Conservation (phyloP, 2,329 filamentous ascomycete species). For the Erysiphe neolycopersici region DNA sequence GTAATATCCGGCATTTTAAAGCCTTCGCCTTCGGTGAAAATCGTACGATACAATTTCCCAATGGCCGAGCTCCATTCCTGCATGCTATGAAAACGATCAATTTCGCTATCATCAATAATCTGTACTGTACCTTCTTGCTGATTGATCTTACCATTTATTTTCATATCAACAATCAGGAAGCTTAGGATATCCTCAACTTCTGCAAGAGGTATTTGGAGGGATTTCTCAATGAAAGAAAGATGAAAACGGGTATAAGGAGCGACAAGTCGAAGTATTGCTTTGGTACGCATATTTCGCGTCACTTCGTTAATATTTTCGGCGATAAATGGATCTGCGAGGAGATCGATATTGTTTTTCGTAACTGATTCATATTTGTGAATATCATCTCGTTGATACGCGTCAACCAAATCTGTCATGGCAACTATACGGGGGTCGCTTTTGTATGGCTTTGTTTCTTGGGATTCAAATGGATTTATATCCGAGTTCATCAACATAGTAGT, state of each 20-base stretch:
- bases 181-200: conserved; percentile 93
- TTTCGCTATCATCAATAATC: conserved; percentile 48
- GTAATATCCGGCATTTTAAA: conserved; percentile 17
- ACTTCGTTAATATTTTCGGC: conserved; percentile 98
- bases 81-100: conserved; percentile 47
- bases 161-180: conserved; percentile 74
- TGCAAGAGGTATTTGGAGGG: conserved; percentile 57
- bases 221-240: conserved; percentile 60
- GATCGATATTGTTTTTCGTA: conserved; percentile 62
- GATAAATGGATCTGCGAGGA: conserved; percentile 81
- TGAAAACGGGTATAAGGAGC: conserved; percentile 88
- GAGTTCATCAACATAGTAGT: conserved; percentile 98
- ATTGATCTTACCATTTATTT: conserved; percentile 69
- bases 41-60: conserved; percentile 36
- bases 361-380: conserved; percentile 79
- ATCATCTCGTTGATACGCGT: conserved; percentile 87
- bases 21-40: conserved; percentile 57
- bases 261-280: conserved; percentile 77
- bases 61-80: conserved; percentile 47
- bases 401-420: conserved; percentile 90
- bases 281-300: conserved; percentile 91
- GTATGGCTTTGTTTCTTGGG: conserved; percentile 96
- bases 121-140: conserved; percentile 64
- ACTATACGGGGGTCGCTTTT: conserved; percentile 84
- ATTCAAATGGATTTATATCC: conserved; percentile 95